Base-by-base conservation (phyloP, 2,329 filamentous ascomycete genomes). In the Ascochyta fabae region DNA sequence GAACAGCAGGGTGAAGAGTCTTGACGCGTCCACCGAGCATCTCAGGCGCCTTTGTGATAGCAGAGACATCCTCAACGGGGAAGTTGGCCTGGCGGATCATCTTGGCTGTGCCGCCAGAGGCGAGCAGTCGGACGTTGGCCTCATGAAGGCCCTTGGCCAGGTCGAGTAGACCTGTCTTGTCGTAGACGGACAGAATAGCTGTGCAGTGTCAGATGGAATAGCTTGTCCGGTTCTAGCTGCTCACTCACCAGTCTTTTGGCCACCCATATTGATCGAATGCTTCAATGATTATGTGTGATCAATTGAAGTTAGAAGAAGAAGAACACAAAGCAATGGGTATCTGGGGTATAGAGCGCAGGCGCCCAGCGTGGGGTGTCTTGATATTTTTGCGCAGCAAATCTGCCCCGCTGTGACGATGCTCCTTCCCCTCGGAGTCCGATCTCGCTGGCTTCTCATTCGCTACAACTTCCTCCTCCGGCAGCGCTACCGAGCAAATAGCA, bases 11-110 rank as follows among this genome's bases (percentile, higher is more conserved):
- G 79, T 98, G 94, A 43, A 98, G 89, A 52, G 95, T 98, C 88
- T 99, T 98, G 78, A 92, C 90, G 71, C 90, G 84, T 64, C 92
- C 92, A 66, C 88, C 90, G 45, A 98, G 88, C 92, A 99, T 98
- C 82, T 99, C 95, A 52, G 95, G 95, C 12, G 95, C 93, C 59
- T 83, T 82, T 36, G 95, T 99, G 79, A 99, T 98, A 77, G 92
- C 92, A 47, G 94, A 97, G 70, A 99, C 91, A 81, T 99, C 95
- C 90, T 98, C 93, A 61, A 99, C 95, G 41, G 91, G 87, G 78
- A 99, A 96, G 43, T 92, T 92, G 68, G 92, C 95, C 77, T 99
- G 95, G 74, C 95, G 88, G 70, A 98, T 96, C 90, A 98, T 90
- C 80, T 89, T 95, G 64, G 95, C 89, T 43, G 95, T 99, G 69